A percentile compares a stretch with the other conserved stretches of the same genome.
phyloP scores from a whole-genome alignment of 2,329 filamentous ascomycete genomes.

The Aspergillus sp. region DNA sequence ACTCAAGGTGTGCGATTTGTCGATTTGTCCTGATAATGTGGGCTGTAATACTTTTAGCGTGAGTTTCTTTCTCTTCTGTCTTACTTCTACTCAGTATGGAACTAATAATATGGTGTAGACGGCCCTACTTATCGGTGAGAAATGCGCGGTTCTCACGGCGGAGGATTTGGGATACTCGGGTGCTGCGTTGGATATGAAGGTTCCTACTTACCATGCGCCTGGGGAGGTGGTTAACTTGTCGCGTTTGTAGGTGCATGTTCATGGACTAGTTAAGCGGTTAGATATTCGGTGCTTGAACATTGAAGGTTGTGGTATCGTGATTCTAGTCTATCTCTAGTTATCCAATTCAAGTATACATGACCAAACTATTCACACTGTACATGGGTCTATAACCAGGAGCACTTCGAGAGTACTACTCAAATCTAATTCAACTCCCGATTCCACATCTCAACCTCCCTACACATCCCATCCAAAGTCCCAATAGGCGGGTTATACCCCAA shows the following conservation, averaged over 20 bases:
- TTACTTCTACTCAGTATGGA: background rate
- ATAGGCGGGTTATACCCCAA: constrained; percentile 28
- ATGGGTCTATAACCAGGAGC: too few species aligned
- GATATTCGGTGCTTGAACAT: too few species aligned
- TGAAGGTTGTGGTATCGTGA: too few species aligned
- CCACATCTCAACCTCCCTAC: constrained; percentile 28
- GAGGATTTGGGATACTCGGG: constrained; percentile 74
- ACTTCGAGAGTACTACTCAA: too few species aligned
- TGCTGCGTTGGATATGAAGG: constrained; percentile 70
- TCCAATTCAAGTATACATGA: too few species aligned
- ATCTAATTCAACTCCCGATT: constrained; percentile 14
- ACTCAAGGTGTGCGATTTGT: constrained; percentile 71
- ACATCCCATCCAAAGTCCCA: constrained; percentile 29
- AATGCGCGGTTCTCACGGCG: constrained; percentile 63
- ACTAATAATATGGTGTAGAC: constrained; percentile 41
- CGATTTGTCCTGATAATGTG: constrained; percentile 74
- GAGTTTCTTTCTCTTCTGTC: constrained; percentile 7
- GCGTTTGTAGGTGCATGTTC: constrained; percentile 14
- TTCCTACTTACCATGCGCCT: constrained; percentile 57
- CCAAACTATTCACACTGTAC: too few species aligned
- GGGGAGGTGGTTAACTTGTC: constrained; percentile 29
- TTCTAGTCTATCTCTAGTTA: too few species aligned
- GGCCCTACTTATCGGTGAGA: constrained; percentile 71
- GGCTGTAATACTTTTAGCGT: constrained; percentile 60
- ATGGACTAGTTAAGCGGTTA: too few species aligned